Conservation (phyloP, 495 filamentous ascomycete species). For the Podospora australis region DNA sequence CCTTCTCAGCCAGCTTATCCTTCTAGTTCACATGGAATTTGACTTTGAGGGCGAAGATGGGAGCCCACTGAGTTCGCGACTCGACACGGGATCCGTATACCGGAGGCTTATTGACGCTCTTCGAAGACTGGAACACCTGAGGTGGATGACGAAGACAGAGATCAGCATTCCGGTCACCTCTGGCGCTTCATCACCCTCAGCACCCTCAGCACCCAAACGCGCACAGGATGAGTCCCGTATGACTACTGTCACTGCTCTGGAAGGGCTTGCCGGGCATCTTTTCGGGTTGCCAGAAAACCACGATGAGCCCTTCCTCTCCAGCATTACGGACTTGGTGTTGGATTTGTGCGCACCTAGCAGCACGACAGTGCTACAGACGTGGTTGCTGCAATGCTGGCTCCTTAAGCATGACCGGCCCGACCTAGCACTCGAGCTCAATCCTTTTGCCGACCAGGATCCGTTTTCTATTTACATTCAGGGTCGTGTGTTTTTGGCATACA, state of each 20-base stretch:
- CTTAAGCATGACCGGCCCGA: constrained; percentile 63
- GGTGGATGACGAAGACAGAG: constrained; percentile 67
- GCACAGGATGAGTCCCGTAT: constrained; percentile 31
- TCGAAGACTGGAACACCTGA: constrained; percentile 67
- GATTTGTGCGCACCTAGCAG: constrained; percentile 48
- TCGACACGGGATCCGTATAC: constrained; percentile 64
- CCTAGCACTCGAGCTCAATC: constrained; percentile 67
- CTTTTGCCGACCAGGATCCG: constrained; percentile 54
- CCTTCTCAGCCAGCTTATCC: constrained; percentile 72
- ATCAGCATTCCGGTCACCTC: constrained; percentile 36
- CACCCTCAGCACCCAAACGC: constrained; percentile 24
- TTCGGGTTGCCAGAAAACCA: constrained; percentile 36
- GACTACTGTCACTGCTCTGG: constrained; percentile 44
- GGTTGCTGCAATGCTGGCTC: constrained; percentile 61
- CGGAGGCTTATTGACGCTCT: constrained; percentile 58
- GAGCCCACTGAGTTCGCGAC: constrained; percentile 46
- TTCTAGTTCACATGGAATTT: constrained; percentile 74
- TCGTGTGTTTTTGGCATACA: constrained; percentile 65
- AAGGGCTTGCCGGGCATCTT: constrained; percentile 45
- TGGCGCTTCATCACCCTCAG: constrained; percentile 19
- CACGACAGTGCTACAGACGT: constrained; percentile 43
- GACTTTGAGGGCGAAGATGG: constrained; percentile 65
- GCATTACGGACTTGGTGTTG: constrained; percentile 47
- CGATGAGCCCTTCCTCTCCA: constrained; percentile 32
- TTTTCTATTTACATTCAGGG: constrained; percentile 87